phyloP scores from a whole-genome alignment of 331 rosid genomes.

The Cucumis variabilis region DNA sequence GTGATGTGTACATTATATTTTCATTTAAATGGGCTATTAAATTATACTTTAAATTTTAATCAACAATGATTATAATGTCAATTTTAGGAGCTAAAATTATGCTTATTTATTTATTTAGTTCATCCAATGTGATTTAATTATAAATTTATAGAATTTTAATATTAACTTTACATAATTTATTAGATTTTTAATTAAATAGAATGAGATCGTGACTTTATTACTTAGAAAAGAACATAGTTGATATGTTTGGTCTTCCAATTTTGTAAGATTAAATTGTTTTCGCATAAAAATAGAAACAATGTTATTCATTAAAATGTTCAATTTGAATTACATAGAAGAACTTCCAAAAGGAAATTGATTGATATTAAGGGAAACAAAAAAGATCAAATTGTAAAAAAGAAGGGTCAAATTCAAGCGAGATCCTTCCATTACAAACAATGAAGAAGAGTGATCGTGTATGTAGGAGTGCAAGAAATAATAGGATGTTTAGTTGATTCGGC shows the following conservation, averaged over 20 bases:
- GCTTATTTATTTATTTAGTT: too few relatives aligned
- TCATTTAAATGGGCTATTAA: too few relatives aligned
- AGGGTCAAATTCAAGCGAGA: not conserved
- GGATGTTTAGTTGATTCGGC: slow-evolving; percentile 57
- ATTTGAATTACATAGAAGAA: slow-evolving; percentile 17
- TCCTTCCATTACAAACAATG: not conserved
- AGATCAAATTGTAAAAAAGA: not conserved
- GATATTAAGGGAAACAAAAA: not conserved
- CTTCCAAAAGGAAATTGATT: not conserved
- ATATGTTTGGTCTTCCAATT: not conserved
- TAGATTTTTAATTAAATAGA: not conserved
- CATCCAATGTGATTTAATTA: too few relatives aligned
- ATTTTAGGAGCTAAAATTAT: too few relatives aligned
- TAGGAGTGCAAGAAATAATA: not conserved
- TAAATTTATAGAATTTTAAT: too few relatives aligned
- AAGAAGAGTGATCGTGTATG: not conserved
- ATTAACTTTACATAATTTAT: too few relatives aligned
- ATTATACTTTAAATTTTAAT: too few relatives aligned
- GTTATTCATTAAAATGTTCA: not conserved
- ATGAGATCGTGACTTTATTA: too few relatives aligned
- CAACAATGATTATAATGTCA: too few relatives aligned
- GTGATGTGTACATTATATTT: too few relatives aligned
- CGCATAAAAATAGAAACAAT: too few relatives aligned
- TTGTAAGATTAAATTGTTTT: too few relatives aligned
- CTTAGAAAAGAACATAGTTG: not conserved